Evolutionary conservation across 2,329 filamentous ascomycete species (phyloP).

Genomic region (Cytospora mali): DNA sequence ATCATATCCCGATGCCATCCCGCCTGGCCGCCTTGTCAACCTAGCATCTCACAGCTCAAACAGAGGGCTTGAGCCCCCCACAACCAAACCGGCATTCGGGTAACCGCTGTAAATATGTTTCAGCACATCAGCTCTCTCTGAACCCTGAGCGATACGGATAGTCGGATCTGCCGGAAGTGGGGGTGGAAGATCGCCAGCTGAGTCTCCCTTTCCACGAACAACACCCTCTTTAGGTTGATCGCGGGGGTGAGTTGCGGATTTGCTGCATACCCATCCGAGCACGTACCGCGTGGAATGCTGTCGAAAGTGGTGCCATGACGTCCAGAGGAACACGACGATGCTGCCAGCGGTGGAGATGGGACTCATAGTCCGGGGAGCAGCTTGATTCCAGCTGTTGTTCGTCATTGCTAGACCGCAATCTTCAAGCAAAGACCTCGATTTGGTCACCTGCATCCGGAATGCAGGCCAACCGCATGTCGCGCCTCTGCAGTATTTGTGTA

Average conservation of each 20-base stretch:
- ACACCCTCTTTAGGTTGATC: constrained; percentile 9
- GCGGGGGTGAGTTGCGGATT: constrained; percentile 28
- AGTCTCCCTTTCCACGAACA: constrained; percentile 20
- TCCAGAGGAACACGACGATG: not conserved
- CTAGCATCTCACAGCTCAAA: constrained; percentile 34
- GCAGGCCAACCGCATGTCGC: not conserved
- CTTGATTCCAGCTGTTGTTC: not conserved
- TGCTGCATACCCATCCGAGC: constrained; percentile 23
- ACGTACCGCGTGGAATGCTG: not conserved
- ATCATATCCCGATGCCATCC: constrained; percentile 48
- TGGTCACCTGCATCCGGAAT: not conserved
- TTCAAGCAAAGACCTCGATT: not conserved
- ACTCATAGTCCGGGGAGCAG: not conserved
- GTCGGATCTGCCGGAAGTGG: constrained; percentile 29
- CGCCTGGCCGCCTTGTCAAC: constrained; percentile 46
- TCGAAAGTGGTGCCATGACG: not conserved
- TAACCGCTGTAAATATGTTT: constrained; percentile 32
- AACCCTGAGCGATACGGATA: constrained; percentile 29
- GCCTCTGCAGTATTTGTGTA: not conserved
- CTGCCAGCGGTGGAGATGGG: too few relatives aligned
- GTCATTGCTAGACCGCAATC: not conserved
- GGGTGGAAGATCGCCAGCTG: constrained; percentile 23
- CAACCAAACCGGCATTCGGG: constrained; percentile 28
- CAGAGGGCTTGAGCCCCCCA: constrained; percentile 22
- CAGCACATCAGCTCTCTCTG: constrained; percentile 30